phyloP scores from a whole-genome alignment of 495 filamentous ascomycete genomes.

The Lepidopterella palustris region DNA sequence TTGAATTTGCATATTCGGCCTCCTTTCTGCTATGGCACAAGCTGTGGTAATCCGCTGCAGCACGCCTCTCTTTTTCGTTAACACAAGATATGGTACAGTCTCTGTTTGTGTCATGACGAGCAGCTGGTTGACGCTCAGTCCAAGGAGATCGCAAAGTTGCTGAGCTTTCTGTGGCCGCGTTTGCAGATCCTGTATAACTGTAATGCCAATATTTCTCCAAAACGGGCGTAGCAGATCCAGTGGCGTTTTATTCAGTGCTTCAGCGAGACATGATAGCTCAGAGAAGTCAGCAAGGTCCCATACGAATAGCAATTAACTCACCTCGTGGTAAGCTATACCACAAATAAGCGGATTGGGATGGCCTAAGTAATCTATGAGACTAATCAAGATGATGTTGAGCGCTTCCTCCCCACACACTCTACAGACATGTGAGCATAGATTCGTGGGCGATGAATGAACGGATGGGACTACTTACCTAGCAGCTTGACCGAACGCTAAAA shows the following conservation, averaged over 20 bases:
- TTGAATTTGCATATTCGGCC: no score
- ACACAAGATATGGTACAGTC: slow-evolving; percentile 78
- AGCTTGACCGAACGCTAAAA: slow-evolving; percentile 76
- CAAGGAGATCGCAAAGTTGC: slow-evolving; percentile 70
- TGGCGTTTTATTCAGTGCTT: slow-evolving; percentile 51
- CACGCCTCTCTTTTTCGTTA: slow-evolving; percentile 68
- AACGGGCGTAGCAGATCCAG: slow-evolving; percentile 71
- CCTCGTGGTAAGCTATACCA: slow-evolving; percentile 74
- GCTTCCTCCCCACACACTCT: slow-evolving; percentile 66
- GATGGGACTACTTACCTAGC: slow-evolving; percentile 47
- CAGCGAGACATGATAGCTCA: slow-evolving; percentile 56
- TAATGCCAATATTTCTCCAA: slow-evolving; percentile 74
- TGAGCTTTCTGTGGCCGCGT: slow-evolving; percentile 74
- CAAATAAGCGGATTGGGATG: slow-evolving; percentile 73
- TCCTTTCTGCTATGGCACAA: slow-evolving; percentile 51
- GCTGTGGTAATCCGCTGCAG: slow-evolving; percentile 74
- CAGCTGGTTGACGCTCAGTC: slow-evolving; percentile 63
- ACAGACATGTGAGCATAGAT: slow-evolving; percentile 9
- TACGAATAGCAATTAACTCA: slow-evolving; percentile 35
- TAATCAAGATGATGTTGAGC: slow-evolving; percentile 75
- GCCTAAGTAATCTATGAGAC: slow-evolving; percentile 79
- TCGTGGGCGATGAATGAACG: slow-evolving; percentile 18
- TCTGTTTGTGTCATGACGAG: slow-evolving; percentile 70
- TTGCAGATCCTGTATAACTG: slow-evolving; percentile 72
- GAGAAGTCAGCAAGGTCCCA: slow-evolving; percentile 1